phyloP scores from a whole-genome alignment of 495 filamentous ascomycete genomes.

The Bombardia bombarda region DNA sequence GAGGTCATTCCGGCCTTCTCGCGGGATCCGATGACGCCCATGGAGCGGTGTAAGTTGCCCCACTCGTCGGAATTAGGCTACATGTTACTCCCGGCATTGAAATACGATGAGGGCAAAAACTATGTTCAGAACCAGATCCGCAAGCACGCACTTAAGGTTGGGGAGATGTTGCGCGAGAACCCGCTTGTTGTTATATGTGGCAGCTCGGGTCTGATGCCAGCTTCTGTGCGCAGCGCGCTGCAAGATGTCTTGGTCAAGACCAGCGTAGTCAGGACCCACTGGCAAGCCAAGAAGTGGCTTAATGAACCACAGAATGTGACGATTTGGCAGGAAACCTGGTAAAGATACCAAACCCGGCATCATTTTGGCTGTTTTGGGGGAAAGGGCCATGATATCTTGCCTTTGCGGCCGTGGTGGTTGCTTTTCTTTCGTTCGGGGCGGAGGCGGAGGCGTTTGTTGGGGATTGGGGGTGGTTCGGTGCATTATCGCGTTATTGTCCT shows the following conservation, averaged over 20 bases:
- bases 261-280: constrained; percentile 14
- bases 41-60: neutral
- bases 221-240: constrained; percentile 75
- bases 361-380: no score
- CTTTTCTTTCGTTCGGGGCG: no score
- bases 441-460: no score
- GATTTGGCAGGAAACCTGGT: constrained; percentile 45
- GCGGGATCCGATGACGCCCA: constrained; percentile 31
- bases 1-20: constrained; percentile 77
- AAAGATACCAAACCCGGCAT: no score
- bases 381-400: no score
- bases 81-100: neutral
- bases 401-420: no score
- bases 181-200: constrained; percentile 66
- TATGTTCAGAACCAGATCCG: constrained; percentile 88
- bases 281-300: constrained; percentile 24
- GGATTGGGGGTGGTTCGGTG: no score
- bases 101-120: constrained; percentile 47
- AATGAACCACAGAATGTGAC: constrained; percentile 9
- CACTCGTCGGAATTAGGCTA: no score
- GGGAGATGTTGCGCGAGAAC: constrained; percentile 38
- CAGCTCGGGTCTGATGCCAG: constrained; percentile 77
- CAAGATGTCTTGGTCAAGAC: constrained; percentile 53
- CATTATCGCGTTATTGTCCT: no score
- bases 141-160: constrained; percentile 49